A percentile compares a stretch with the other conserved stretches of the same genome.
These are phyloP conservation scores for Medicago truncatula DNA, from an alignment of 306 rosid species.

Conservation along the genomic window MtrunA17r5.0-ANR NC_053048.1:41378001-41378500, in stretches of 20 bases:
- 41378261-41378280: no score
- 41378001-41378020: no score
- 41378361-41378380: constrained; percentile 8
- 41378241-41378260: no score
- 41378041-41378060: no score
- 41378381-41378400: background rate
- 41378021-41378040: no score
- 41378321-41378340: background rate
- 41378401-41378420: background rate
- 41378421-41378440: constrained; percentile 36
- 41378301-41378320: background rate
- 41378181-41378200: background rate
- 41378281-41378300: no score
- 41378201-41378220: no score
- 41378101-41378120: background rate
- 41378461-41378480: constrained; percentile 8
- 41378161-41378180: background rate
- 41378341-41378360: background rate
- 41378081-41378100: background rate
- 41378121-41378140: background rate
- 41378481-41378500: background rate
- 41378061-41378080: background rate
- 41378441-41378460: background rate
- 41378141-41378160: background rate
- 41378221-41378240: no score